Evolutionary conservation across 257 asterid genomes (phyloP).

Genomic region (Capsicum rhomboideum): DNA sequence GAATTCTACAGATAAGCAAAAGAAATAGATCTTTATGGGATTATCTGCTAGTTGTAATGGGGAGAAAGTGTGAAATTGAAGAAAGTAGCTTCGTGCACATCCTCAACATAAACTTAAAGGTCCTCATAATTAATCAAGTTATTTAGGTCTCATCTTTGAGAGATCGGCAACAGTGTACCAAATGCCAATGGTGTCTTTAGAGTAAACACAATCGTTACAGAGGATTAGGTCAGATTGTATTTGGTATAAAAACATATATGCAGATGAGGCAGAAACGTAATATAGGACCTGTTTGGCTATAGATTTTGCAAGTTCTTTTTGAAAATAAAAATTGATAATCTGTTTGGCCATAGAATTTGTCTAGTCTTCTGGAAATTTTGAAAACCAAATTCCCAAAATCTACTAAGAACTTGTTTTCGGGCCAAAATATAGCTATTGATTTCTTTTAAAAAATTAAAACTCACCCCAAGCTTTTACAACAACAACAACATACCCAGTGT

Average conservation of each 20-base stretch:
- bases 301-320: too few species aligned
- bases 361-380: too few species aligned
- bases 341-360: too few species aligned
- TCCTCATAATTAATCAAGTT: background rate
- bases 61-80: background rate
- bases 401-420: too few species aligned
- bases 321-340: too few species aligned
- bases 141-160: background rate
- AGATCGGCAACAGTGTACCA: background rate
- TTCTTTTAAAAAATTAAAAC: too few species aligned
- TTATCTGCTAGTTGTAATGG: background rate
- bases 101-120: background rate
- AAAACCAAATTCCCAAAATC: too few species aligned
- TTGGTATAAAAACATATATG: background rate
- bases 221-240: background rate
- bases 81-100: background rate
- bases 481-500: too few species aligned
- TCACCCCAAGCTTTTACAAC: too few species aligned
- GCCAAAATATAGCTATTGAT: too few species aligned
- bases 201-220: background rate
- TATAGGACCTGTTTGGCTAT: too few species aligned
- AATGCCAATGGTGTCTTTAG: background rate
- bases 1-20: background rate
- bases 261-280: too few species aligned
- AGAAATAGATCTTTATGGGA: background rate